Base-by-base conservation (phyloP, 306 rosid genomes). In the Cicer pinnatifidum region DNA sequence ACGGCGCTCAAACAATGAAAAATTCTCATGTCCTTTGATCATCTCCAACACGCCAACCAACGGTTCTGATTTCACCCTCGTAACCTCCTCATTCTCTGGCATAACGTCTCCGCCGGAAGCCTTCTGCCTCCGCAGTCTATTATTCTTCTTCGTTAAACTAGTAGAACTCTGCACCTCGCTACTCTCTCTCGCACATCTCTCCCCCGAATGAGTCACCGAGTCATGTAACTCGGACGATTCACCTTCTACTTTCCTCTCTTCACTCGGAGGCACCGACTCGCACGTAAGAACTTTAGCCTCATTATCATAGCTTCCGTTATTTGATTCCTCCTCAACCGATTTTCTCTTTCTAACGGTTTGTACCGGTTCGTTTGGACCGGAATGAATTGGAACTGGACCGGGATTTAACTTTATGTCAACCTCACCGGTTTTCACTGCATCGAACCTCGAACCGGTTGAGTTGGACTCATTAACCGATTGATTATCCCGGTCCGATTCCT, bases 111-210 rank as follows among this genome's bases (percentile, higher is more conserved):
- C 73, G 23, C 78, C 83, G 8, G 84, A 44, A 38, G 73, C 61
- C 54, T 88, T 88, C 84, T 71, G 75, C 61, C 81, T 82, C 44
- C 71, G 77, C 16, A 84, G 81, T 17, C 72, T 23, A 33, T 78
- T 84, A 82, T 83, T 75, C 78, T 60, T 87, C 41, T 86, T 59
- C 20, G 96, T 82, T 64, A 92, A 80, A 16, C 93, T 92, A 56
- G 89, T 90, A n/a, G 93, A 92, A 80, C 96, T 92, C 39, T 92
- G 96, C 61, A 89, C 96, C 56, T 88, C 97, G 44, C 97, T 81
- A 61, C 96, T 91, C 72, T 84, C 96, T 35, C 90, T 75, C 51
- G 85, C 76, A 67, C 69, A 87, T 43, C 85, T 86, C 45, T 75
- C 89, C 56, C 83, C 82, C 62, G 91, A 86, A 57, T 79, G 85